Evolutionary conservation across 2,329 filamentous ascomycete species (phyloP), one percentile per base, ranked within the genome.

Genomic region (Colletotrichum cuscutae): DNA sequence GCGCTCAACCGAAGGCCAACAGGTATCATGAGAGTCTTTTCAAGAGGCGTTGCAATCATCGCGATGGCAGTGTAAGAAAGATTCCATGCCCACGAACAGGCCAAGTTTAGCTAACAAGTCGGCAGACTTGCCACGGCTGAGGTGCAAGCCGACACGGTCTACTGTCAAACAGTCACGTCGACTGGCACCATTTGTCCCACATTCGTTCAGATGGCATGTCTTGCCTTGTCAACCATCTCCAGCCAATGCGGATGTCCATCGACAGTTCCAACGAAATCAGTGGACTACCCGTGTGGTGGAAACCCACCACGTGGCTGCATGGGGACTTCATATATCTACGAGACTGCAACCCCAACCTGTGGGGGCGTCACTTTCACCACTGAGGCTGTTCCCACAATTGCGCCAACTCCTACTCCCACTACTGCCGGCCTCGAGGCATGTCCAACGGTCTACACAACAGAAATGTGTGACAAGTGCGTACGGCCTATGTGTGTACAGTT

Each of bases 201-300:
- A 2, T 70, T 75, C 52, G 19, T 63, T 4, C 42, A 67, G 24
- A 37, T 59, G n/a, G 72, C 72, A 7, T 80, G 78, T 53, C 74
- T 78, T 30, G 35, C 62, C 30, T 56, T 76, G 13, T 64, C 63
- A 8, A 67, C 68, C 2, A 69, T 80, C 46, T 62, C 59, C 24
- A 65, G 76, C 12, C 75, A 76, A 3, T 80, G 78, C 62, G 75
- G 72, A 12, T 80, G 79, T 66, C 77, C 79, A 4, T 72, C 68
- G 3, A 49, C 46, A 2, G 65, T 78, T 8, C 68, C 78, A 19
- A 78, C 76, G 3, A 60, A 59, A 5, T 78, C 75, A 6, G 37
- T 67, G 4, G 76, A 72, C 32, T 77, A 73, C 4, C 71, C 78
- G 1, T 80, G 78, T 13, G 70, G 73, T 3, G 76, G 74, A 0